Evolutionary conservation across 768 basidiomycete genomes (phyloP), one percentile per base, ranked within the genome.

Genomic region (Neoboletus brunneissimus): DNA sequence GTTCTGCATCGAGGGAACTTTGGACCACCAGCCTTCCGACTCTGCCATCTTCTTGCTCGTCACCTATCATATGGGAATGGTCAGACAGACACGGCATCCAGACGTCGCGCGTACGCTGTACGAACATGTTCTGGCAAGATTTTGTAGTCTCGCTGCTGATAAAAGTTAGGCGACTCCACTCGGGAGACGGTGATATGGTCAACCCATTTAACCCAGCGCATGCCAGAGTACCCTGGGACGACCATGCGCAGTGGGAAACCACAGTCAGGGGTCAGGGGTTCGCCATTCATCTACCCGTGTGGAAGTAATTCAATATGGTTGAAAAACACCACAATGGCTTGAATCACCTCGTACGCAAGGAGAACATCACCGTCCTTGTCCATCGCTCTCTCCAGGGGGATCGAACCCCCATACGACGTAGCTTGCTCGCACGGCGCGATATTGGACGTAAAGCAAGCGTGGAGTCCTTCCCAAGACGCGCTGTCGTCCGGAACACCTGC

Each of bases 191-290:
- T 71, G 62, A 88, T 82, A 0, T 75, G 81, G 62, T 87, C 84
- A 0, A 87, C 74, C 87, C 88, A 89, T 74, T 89, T 88, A 9
- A 88, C 86, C 85, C 86, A 87, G 12, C 87, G 81, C 31, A 85
- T 87, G 7, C 87, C 87, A 16, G 82, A 75, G 61, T 78, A 81
- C 4, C 88, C 87, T 0, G 88, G 88, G 1, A 84, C 83, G 40
- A 88, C 80, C 9, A 86, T 69, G n/a, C 87, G 82, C 25, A 89
- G 61, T 4, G 87, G 87, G 6, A 79, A 85, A 1, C 87, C 87
- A 46, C 85, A 86, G 53, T 84, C 81, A 1, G 85, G 72, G 15
- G 79, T 76, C 18, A 88, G 71, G 0, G 78, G 73, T 55, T 81
- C 79, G 31, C 75, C 80, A 54, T 89, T 88, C 86, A 88, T 88